Evolutionary conservation across 768 basidiomycete genomes (phyloP).

Genomic region (Dentipellis fragilis): DNA sequence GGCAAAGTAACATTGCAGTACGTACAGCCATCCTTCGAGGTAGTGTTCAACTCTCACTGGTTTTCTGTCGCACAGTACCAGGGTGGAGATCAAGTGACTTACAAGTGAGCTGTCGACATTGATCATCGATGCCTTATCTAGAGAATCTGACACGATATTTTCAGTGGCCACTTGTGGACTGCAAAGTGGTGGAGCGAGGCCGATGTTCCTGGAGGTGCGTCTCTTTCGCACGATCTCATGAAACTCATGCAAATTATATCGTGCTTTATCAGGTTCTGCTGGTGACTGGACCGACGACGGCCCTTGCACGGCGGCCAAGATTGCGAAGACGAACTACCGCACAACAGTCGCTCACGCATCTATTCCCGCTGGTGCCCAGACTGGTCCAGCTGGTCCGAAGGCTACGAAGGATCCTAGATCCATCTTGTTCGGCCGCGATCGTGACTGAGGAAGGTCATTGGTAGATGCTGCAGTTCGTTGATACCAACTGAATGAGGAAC

Average conservation of each 20-base stretch:
- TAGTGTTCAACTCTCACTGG: too few species aligned
- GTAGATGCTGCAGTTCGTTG: too few species aligned
- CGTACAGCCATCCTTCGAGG: constrained; percentile 10
- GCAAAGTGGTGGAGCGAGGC: constrained; percentile 38
- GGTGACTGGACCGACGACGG: constrained; percentile 28
- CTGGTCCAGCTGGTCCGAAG: not conserved
- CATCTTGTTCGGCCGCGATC: not conserved
- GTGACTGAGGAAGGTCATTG: not conserved
- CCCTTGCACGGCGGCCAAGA: constrained; percentile 14
- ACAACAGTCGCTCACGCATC: not conserved
- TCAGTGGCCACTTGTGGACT: constrained; percentile 39
- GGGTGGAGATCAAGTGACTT: constrained; percentile 30
- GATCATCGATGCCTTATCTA: not conserved
- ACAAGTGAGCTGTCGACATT: constrained; percentile 23
- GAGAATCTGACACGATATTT: not conserved
- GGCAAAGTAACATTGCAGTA: constrained; percentile 29
- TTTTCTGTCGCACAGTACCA: constrained; percentile 26
- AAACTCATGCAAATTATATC: not conserved
- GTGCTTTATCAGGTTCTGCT: constrained; percentile 4
- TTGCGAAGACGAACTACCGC: constrained; percentile 3
- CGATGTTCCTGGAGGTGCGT: constrained; percentile 25
- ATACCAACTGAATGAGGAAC: too few species aligned
- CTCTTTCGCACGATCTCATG: not conserved
- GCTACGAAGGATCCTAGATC: not conserved
- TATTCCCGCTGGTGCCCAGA: not conserved